phyloP scores from a whole-genome alignment of 176 grass and related monocot species.

The Oryza glumipatula region DNA sequence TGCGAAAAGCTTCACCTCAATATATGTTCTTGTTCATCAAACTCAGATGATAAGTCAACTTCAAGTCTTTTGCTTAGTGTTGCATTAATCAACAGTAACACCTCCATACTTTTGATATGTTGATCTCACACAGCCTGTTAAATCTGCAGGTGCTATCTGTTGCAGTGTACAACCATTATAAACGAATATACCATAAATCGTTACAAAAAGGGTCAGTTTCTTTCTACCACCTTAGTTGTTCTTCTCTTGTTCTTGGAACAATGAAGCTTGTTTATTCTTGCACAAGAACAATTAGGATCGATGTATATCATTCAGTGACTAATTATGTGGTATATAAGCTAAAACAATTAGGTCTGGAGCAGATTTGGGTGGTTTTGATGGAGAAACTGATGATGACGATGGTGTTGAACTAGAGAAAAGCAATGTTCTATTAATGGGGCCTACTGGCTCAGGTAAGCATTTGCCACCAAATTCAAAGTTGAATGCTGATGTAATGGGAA shows the following conservation, averaged over 20 bases:
- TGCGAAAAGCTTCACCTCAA: not conserved
- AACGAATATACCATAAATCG: conserved; percentile 88
- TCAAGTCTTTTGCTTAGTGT: conserved; percentile 24
- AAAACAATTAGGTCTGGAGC: conserved; percentile 74
- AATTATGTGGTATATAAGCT: conserved; percentile 70
- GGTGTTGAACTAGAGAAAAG: conserved; percentile 98
- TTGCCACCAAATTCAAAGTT: conserved; percentile 12
- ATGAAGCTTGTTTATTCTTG: conserved; percentile 22
- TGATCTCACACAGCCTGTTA: conserved; percentile 28
- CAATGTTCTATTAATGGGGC: conserved; percentile 95
- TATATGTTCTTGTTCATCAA: conserved; percentile 23
- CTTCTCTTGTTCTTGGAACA: conserved; percentile 14
- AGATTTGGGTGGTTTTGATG: conserved; percentile 68
- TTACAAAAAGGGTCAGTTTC: conserved; percentile 82
- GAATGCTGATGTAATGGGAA: conserved; percentile 28
- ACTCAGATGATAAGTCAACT: not conserved
- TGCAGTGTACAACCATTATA: conserved; percentile 99
- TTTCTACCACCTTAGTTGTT: not conserved
- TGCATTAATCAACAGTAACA: conserved; percentile 10
- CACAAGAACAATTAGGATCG: conserved; percentile 21
- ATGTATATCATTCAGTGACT: conserved; percentile 48
- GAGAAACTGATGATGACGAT: conserved; percentile 69
- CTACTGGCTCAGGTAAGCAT: conserved; percentile 90
- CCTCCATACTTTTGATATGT: not conserved
- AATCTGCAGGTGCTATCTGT: conserved; percentile 89